Percentiles rank a stretch among this genome's conserved stretches.
Evolutionary conservation across 2,329 filamentous ascomycete species (phyloP).

Genomic region (Apiospora pterosperma): DNA sequence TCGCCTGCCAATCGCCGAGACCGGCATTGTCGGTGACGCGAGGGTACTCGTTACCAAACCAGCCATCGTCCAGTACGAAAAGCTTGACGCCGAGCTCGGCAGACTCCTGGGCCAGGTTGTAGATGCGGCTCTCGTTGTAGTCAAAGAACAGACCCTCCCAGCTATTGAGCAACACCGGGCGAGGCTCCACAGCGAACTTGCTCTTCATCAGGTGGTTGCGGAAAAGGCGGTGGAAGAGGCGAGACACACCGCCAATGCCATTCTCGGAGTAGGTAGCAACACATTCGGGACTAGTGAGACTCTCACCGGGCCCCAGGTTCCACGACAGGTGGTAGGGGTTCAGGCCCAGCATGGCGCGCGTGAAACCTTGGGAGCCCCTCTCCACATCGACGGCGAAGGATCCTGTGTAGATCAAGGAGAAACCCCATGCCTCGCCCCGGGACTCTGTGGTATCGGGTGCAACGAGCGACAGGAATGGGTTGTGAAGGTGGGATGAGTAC

Average conservation of each 20-base stretch:
- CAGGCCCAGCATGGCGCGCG: constrained; percentile 57
- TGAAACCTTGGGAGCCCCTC: constrained; percentile 58
- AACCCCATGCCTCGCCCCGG: constrained; percentile 60
- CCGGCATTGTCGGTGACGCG: constrained; percentile 54
- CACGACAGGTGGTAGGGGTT: constrained; percentile 61
- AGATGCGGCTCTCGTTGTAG: constrained; percentile 53
- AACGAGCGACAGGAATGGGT: constrained; percentile 59
- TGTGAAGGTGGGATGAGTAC: constrained; percentile 62
- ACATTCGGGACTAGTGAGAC: constrained; percentile 58
- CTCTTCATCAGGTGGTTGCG: constrained; percentile 57
- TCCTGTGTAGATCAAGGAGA: constrained; percentile 62
- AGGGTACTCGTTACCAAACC: constrained; percentile 63
- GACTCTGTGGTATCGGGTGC: constrained; percentile 57
- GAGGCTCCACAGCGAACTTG: constrained; percentile 48
- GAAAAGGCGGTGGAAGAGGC: constrained; percentile 59
- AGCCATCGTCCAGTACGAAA: constrained; percentile 65
- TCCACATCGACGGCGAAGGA: constrained; percentile 61
- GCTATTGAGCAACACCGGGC: constrained; percentile 59
- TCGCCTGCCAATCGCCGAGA: constrained; percentile 61
- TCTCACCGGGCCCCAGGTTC: constrained; percentile 51
- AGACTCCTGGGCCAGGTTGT: constrained; percentile 51
- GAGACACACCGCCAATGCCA: constrained; percentile 60
- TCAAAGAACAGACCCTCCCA: constrained; percentile 63
- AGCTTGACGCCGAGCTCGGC: constrained; percentile 58
- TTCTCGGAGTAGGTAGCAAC: constrained; percentile 58